Evolutionary conservation across 1,284 basidiomycete species (phyloP), one percentile per base, ranked within the genome.

Genomic region (Termitomyces sp.): DNA sequence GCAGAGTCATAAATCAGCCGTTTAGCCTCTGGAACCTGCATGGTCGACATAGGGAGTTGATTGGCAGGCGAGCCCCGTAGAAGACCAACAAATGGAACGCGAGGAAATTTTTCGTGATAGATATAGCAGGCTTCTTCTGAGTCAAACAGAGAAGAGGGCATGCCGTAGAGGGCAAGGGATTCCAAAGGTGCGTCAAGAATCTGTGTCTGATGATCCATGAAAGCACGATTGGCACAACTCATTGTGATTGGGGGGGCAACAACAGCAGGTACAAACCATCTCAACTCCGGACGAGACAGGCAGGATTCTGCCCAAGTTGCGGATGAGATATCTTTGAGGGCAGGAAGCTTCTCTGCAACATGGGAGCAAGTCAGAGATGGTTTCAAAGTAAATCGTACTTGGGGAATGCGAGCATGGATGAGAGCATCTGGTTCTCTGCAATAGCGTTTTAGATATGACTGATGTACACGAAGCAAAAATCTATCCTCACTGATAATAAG

Each of bases 1-100:
- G 89, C 93, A 21, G 97, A 98, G 70, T 99, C 97, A 58, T 93
- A 93, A 55, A 99, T 92, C 18, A 99, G 82, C 55, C 97, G 84
- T 71, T 97, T 95, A 56, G 93, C 91, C 60, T 97, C 93, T 2
- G 97, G 97, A 26, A 98, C 89, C 60, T 90, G 86, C 88, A 99
- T 95, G 35, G 83, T 81, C 11, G 93, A 85, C 52, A 81, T 72
- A 1, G 95, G 95, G 11, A 93, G 72, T 66, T 98, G 93, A 60
- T 90, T 79, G 3, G 68, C 62, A 7, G 88, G 76, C 2, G 94
- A 92, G 34, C 69, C 71, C 26, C 74, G 76, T 49, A 96, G 64
- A 33, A 99, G 70, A 35, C 97, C 97, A 1, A 69, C 64, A 1
- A 85, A 78, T 4, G 80, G 77, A 24, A 95, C 67, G 33, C 78